Conservation (phyloP, 2,329 filamentous ascomycete genomes). For the Pyricularia sp. region DNA sequence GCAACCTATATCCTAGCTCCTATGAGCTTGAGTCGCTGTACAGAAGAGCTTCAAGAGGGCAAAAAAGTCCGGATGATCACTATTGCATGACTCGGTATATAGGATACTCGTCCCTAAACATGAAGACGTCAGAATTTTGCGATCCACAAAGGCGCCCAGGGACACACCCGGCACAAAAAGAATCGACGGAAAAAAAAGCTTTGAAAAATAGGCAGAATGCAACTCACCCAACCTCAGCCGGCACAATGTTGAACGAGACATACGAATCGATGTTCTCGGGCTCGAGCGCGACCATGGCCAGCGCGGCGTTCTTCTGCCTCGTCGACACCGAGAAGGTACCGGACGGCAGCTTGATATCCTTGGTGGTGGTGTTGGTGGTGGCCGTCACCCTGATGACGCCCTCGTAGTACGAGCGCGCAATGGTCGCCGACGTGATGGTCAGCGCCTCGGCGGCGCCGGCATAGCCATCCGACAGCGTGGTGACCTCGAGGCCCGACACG, state of each 20-base stretch:
- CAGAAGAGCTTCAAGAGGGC: background rate
- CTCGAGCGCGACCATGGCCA: slow-evolving; percentile 1
- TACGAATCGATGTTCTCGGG: background rate
- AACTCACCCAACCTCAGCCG: background rate
- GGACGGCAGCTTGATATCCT: background rate
- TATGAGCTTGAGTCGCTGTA: too few relatives aligned
- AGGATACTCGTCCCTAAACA: background rate
- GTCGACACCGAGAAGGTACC: background rate
- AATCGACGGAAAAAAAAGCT: background rate
- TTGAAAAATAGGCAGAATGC: background rate
- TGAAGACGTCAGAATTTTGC: background rate
- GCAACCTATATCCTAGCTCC: too few relatives aligned
- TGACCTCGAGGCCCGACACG: background rate
- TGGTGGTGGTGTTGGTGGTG: background rate
- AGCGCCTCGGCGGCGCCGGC: background rate
- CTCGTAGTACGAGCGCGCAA: slow-evolving; percentile 1
- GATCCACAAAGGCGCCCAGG: background rate
- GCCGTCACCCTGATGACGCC: background rate
- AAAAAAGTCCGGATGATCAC: background rate
- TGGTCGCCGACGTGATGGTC: background rate
- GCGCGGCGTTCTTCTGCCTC: background rate
- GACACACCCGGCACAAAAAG: background rate
- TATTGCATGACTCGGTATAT: background rate
- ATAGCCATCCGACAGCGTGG: background rate
- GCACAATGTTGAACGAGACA: slow-evolving; percentile 1